Evolutionary conservation across 2,329 filamentous ascomycete species (phyloP).

Genomic region (Talaromyces verruculosus): DNA sequence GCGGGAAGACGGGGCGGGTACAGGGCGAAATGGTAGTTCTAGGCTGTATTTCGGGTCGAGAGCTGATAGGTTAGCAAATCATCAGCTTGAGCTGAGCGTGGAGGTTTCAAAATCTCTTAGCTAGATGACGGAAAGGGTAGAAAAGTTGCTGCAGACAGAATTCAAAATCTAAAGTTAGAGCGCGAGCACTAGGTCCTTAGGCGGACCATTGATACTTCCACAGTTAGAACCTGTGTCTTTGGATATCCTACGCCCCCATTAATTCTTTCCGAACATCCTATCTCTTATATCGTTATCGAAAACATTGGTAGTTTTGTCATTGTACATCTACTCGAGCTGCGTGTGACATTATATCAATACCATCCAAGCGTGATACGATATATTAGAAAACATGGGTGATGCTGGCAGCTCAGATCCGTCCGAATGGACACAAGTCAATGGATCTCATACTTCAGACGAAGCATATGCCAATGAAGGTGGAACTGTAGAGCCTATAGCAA

Average conservation of each 20-base stretch:
- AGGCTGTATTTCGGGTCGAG: background rate
- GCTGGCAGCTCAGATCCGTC: background rate
- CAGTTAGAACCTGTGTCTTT: background rate
- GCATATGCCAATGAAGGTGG: background rate
- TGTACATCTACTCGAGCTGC: background rate
- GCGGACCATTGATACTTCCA: background rate
- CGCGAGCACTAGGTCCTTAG: background rate
- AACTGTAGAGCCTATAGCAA: constrained; percentile 21
- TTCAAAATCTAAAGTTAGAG: background rate
- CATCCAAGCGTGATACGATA: background rate
- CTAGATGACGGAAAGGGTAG: background rate
- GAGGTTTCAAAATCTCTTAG: background rate
- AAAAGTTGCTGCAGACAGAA: background rate
- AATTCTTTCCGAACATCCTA: background rate
- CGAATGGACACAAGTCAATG: background rate
- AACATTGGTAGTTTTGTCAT: background rate
- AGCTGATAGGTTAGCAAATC: background rate
- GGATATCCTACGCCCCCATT: background rate
- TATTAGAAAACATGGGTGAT: background rate
- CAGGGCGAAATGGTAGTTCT: background rate
- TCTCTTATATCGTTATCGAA: background rate
- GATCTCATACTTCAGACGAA: background rate
- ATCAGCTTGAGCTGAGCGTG: background rate
- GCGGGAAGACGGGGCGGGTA: background rate
- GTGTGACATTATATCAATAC: background rate